These are phyloP conservation scores for Gleditsia sinensis DNA, from an alignment of 306 rosid species.

Conservation along the genomic window DNA sequence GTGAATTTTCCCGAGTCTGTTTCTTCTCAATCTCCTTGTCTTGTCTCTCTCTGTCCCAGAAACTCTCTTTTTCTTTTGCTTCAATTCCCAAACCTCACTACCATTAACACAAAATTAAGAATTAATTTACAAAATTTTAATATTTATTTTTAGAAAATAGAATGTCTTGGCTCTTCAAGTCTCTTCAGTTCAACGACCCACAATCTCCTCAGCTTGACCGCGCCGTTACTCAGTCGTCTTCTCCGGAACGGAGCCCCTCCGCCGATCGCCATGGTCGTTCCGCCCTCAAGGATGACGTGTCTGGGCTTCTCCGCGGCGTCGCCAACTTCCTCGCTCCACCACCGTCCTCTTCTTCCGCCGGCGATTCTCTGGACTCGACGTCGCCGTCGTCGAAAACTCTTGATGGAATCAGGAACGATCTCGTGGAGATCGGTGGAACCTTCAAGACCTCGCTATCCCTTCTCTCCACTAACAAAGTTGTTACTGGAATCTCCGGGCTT, in stretches of 20 bases:
- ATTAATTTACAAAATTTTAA: not conserved
- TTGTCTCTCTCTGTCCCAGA: no score
- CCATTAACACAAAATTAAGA: not conserved
- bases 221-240: constrained; percentile 23
- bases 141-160: not conserved
- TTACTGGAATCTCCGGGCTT: constrained; percentile 71
- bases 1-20: not conserved
- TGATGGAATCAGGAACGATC: constrained; percentile 81
- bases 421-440: constrained; percentile 87
- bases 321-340: constrained; percentile 90
- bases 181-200: constrained; percentile 46
- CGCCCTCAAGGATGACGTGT: constrained; percentile 57
- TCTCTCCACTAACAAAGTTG: constrained; percentile 74
- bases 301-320: constrained; percentile 74
- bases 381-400: constrained; percentile 49
- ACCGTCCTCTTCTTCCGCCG: constrained; percentile 44
- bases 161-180: constrained; percentile 88
- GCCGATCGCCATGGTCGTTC: constrained; percentile 34
- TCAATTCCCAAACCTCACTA: not conserved
- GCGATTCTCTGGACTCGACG: constrained; percentile 20
- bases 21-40: not conserved
- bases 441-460: constrained; percentile 68
- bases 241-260: constrained; percentile 34
- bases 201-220: constrained; percentile 33
- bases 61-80: not conserved